Evolutionary conservation across 176 grass and related monocot species (phyloP).

Genomic region (Chloris gayana): DNA sequence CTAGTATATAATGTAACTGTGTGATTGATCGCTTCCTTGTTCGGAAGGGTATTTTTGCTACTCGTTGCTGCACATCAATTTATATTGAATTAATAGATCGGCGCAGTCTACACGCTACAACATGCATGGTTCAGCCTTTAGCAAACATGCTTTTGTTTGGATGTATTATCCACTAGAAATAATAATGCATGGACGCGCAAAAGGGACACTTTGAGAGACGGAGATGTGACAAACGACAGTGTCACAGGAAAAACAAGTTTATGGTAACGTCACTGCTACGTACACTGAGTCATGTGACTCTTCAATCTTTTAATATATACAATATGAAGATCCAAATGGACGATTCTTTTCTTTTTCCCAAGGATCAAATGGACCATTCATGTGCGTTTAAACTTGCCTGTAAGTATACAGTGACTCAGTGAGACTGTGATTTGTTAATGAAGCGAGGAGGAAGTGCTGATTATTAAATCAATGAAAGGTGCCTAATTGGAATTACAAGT

Average conservation of each 20-base stretch:
- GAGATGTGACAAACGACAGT: background rate
- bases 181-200: background rate
- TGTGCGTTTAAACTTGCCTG: background rate
- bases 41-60: background rate
- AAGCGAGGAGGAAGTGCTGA: background rate
- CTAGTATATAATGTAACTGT: background rate
- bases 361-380: background rate
- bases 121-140: background rate
- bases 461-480: background rate
- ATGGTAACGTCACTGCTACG: background rate
- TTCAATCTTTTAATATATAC: background rate
- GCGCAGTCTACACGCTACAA: background rate
- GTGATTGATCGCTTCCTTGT: background rate
- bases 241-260: background rate
- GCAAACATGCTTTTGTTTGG: background rate
- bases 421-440: background rate
- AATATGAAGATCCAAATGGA: background rate
- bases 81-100: background rate
- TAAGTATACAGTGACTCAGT: background rate
- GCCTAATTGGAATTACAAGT: background rate
- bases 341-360: no score
- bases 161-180: background rate
- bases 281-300: background rate
- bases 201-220: background rate
- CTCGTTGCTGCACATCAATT: background rate